These are phyloP conservation scores for Aspergillus sp. DNA, from an alignment of 2,329 filamentous ascomycete species.

Conservation along the genomic window DNA sequence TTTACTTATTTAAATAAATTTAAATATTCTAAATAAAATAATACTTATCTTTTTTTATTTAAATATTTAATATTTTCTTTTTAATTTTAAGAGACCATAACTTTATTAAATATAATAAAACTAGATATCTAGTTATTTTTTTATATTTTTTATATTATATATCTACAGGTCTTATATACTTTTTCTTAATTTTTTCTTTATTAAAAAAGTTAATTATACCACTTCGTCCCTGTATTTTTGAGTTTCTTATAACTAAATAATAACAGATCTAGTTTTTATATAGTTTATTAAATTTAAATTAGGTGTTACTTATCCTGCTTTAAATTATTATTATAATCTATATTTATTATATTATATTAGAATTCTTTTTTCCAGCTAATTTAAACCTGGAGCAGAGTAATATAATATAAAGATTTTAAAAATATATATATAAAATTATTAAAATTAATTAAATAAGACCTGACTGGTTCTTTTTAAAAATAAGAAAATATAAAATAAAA, in stretches of 20 bases:
- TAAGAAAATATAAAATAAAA: neutral
- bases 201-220: neutral
- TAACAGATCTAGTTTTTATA: neutral
- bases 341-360: neutral
- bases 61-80: neutral
- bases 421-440: neutral
- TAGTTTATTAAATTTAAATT: neutral
- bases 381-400: neutral
- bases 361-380: neutral
- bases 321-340: neutral
- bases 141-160: neutral
- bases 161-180: neutral
- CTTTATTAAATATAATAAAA: neutral
- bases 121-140: neutral
- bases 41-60: neutral
- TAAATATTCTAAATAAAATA: neutral
- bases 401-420: neutral
- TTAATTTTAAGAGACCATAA: neutral
- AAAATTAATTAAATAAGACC: neutral
- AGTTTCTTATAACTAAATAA: neutral
- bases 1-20: neutral
- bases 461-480: neutral
- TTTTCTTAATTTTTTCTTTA: neutral
- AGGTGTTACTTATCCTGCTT: neutral
- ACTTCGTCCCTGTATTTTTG: neutral